These are phyloP conservation scores for Penicillium oxalicum DNA, from an alignment of 2,329 filamentous ascomycete genomes.

Conservation along the genomic window DNA sequence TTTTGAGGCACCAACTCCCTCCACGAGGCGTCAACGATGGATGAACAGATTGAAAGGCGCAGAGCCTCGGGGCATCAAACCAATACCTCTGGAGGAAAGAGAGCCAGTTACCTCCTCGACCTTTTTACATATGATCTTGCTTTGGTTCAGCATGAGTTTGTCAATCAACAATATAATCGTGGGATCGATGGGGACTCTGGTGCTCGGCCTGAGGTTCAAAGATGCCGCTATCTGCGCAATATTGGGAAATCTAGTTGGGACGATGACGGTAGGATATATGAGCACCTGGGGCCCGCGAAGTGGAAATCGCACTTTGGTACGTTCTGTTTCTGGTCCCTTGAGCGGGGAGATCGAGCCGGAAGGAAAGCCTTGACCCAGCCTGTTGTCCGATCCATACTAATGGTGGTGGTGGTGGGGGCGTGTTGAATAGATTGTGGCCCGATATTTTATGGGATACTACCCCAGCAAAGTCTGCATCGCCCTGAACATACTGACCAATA, in stretches of 20 bases:
- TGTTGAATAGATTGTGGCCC: constrained; percentile 31
- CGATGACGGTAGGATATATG: constrained; percentile 36
- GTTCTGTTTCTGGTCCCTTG: background rate
- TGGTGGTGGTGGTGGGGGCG: constrained; percentile 7
- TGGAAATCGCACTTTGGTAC: constrained; percentile 40
- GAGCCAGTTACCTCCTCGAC: constrained; percentile 20
- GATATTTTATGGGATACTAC: constrained; percentile 42
- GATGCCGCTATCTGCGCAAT: constrained; percentile 37
- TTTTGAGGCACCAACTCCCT: constrained; percentile 2
- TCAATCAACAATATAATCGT: constrained; percentile 39
- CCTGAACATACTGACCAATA: constrained; percentile 39
- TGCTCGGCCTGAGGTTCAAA: constrained; percentile 35
- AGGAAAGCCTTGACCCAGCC: background rate
- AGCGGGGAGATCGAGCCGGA: background rate
- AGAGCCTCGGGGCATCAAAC: constrained; percentile 25
- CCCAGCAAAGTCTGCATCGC: constrained; percentile 37
- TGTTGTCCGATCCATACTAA: background rate
- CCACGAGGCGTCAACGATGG: constrained; percentile 20
- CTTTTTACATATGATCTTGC: constrained; percentile 28
- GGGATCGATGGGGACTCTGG: constrained; percentile 39
- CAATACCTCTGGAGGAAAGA: constrained; percentile 24
- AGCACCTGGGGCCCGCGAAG: constrained; percentile 38
- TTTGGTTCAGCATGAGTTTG: constrained; percentile 39
- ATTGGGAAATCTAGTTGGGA: constrained; percentile 33
- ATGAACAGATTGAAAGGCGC: constrained; percentile 20